Evolutionary conservation across 2,329 filamentous ascomycete genomes (phyloP).

Genomic region (Gliomastix tumulicola): DNA sequence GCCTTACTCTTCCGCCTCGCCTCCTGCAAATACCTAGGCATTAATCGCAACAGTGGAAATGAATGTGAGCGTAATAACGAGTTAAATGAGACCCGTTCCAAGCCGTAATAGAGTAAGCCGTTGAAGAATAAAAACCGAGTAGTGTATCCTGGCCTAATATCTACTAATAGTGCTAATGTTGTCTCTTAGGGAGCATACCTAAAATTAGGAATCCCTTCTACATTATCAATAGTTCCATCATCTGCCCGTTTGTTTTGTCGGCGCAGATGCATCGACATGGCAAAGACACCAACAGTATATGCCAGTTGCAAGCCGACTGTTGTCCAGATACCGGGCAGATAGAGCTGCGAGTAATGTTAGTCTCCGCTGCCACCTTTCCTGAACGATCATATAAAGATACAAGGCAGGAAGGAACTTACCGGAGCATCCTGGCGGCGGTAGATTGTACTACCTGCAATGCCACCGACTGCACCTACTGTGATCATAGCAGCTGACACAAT

Average conservation of each 20-base stretch:
- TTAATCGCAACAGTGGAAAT: too few relatives aligned
- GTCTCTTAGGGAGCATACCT: background rate
- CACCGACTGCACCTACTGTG: background rate
- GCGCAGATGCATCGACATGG: background rate
- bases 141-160: too few relatives aligned
- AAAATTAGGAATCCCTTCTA: background rate
- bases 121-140: too few relatives aligned
- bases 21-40: too few relatives aligned
- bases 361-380: background rate
- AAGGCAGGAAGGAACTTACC: background rate
- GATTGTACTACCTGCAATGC: background rate
- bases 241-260: background rate
- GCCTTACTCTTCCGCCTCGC: too few relatives aligned
- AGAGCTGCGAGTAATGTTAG: background rate
- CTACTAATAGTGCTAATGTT: too few relatives aligned
- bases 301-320: background rate
- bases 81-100: too few relatives aligned
- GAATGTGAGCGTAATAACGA: too few relatives aligned
- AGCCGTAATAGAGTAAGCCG: too few relatives aligned
- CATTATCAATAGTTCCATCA: background rate
- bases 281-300: background rate
- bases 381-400: too few relatives aligned
- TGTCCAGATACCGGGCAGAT: background rate
- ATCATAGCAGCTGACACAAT: background rate
- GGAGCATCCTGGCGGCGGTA: background rate